Evolutionary conservation across 2,329 filamentous ascomycete genomes (phyloP).

Genomic region (Fusarium pseudograminearum): DNA sequence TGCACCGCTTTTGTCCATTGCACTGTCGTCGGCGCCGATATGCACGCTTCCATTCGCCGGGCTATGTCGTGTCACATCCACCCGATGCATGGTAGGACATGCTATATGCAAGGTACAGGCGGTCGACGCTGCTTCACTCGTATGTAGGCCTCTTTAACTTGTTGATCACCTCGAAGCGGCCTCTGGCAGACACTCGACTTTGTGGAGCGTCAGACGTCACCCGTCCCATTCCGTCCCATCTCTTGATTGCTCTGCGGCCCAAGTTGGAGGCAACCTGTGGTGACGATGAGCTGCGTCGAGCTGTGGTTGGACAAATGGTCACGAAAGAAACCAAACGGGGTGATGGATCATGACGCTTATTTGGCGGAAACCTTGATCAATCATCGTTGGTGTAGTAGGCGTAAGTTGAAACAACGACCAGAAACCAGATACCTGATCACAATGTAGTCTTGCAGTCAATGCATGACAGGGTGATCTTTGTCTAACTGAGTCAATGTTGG

Average conservation of each 20-base stretch:
- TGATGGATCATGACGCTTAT: constrained; percentile 24
- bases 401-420: constrained; percentile 35
- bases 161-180: constrained; percentile 39
- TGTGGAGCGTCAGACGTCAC: constrained; percentile 45
- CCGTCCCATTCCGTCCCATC: constrained; percentile 24
- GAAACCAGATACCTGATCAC: constrained; percentile 29
- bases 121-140: constrained; percentile 37
- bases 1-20: constrained; percentile 33
- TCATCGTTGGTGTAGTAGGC: constrained; percentile 20
- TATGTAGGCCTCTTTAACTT: constrained; percentile 6
- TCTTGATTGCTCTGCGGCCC: constrained; percentile 22
- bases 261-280: constrained; percentile 37
- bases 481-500: constrained; percentile 15
- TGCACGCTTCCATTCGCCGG: constrained; percentile 51
- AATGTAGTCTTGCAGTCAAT: constrained; percentile 11
- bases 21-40: constrained; percentile 37
- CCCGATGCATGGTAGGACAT: constrained; percentile 38
- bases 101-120: constrained; percentile 50
- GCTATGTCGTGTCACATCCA: constrained; percentile 48
- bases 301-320: constrained; percentile 37
- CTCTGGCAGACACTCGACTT: constrained; percentile 33
- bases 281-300: constrained; percentile 26
- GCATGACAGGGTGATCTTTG: constrained; percentile 15
- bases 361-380: constrained; percentile 26
- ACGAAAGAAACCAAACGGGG: constrained; percentile 4